phyloP scores from a whole-genome alignment of 2,329 filamentous ascomycete species.

The Corinectria fuckeliana region DNA sequence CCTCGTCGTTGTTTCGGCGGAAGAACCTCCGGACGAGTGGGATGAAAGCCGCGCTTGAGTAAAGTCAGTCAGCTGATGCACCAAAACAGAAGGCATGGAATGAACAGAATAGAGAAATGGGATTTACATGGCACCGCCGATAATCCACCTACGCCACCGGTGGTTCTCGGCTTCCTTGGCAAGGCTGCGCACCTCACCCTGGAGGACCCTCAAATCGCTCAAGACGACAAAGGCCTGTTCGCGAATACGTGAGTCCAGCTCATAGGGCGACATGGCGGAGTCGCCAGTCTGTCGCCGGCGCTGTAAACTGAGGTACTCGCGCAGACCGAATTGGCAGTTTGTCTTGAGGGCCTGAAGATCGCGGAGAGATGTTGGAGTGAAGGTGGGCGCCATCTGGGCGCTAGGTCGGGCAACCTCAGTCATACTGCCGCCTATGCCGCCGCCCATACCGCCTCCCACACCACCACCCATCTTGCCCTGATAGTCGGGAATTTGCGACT shows the following conservation, averaged over 20 bases:
- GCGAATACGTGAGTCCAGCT: slow-evolving; percentile 52
- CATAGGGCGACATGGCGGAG: slow-evolving; percentile 41
- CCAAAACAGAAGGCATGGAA: too few relatives aligned
- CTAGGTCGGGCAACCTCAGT: slow-evolving; percentile 17
- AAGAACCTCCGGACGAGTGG: slow-evolving; percentile 60
- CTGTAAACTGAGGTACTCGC: slow-evolving; percentile 45
- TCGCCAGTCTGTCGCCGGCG: slow-evolving; percentile 39
- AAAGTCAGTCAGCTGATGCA: slow-evolving; percentile 13
- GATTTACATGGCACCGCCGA: slow-evolving; percentile 59
- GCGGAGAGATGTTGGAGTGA: slow-evolving; percentile 29
- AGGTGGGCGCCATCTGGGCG: slow-evolving; percentile 26
- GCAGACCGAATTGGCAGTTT: slow-evolving; percentile 46
- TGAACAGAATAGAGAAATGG: slow-evolving; percentile 2
- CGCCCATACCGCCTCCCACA: slow-evolving; percentile 1
- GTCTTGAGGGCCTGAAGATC: slow-evolving; percentile 43
- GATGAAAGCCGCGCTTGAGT: slow-evolving; percentile 55
- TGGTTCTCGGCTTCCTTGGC: slow-evolving; percentile 54
- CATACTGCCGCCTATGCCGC: slow-evolving; percentile 26
- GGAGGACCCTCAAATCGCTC: slow-evolving; percentile 52
- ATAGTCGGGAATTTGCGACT: slow-evolving; percentile 30
- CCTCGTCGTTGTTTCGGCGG: slow-evolving; percentile 49
- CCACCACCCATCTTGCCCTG: slow-evolving; percentile 1
- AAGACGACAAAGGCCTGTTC: slow-evolving; percentile 51
- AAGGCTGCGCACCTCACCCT: slow-evolving; percentile 52
- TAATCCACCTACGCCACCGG: slow-evolving; percentile 59